Conservation (phyloP, 192 early-diverging fungal genomes). For the Linnemannia exigua region DNA sequence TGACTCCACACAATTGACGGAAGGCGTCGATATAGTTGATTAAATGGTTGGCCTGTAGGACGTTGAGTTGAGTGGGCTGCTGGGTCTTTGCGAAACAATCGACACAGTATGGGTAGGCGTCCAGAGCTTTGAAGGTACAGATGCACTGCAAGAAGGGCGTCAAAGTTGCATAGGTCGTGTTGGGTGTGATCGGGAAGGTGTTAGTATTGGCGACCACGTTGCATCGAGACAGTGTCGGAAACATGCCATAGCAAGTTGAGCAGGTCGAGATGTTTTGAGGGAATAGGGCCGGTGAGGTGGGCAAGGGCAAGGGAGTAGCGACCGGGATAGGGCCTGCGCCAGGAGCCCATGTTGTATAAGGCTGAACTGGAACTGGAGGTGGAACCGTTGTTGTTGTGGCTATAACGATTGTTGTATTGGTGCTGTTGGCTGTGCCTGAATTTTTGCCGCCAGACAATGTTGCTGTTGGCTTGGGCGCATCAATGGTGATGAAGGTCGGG, state of each 20-base stretch:
- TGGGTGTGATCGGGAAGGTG: conserved; percentile 37
- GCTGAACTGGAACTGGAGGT: conserved; percentile 24
- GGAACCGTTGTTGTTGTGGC: conserved; percentile 14
- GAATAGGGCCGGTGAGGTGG: conserved; percentile 36
- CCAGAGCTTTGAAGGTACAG: conserved; percentile 41
- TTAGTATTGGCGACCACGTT: conserved; percentile 43
- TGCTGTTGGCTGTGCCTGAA: not conserved
- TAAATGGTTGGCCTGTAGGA: conserved; percentile 37
- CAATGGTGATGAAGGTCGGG: conserved; percentile 3
- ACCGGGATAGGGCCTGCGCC: conserved; percentile 2
- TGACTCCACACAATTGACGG: conserved; percentile 43
- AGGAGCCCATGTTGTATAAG: conserved; percentile 23
- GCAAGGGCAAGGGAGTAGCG: conserved; percentile 17
- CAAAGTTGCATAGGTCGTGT: conserved; percentile 26
- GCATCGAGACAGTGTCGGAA: conserved; percentile 39
- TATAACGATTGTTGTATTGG: not conserved
- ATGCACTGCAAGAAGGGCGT: conserved; percentile 47
- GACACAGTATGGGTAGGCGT: conserved; percentile 46
- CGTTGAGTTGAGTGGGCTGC: conserved; percentile 34
- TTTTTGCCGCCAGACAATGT: not conserved
- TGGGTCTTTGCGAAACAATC: conserved; percentile 49
- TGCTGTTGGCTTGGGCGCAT: not conserved
- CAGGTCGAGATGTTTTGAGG: conserved; percentile 51
- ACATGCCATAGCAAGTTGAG: conserved; percentile 48
- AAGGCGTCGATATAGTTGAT: conserved; percentile 47